Conservation (phyloP, 78 protist species). For the Tieghemostelium lacteum region DNA sequence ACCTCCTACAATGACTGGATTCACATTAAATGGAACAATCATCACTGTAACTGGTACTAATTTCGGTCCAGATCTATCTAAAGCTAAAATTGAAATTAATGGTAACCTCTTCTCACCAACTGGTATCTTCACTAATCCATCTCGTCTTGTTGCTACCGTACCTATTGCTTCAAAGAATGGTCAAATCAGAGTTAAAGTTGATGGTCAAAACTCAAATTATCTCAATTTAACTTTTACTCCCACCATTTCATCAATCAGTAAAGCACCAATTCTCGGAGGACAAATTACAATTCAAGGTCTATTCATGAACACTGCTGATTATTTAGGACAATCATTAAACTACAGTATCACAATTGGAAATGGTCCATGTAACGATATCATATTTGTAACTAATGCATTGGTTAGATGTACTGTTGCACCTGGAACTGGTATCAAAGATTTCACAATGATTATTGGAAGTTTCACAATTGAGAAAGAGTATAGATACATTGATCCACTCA, state of each 20-base stretch:
- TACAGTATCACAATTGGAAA: background rate
- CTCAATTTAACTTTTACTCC: background rate
- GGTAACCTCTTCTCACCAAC: background rate
- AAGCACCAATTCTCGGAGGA: slow-evolving; percentile 5
- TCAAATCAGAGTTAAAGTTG: background rate
- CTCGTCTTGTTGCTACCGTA: background rate
- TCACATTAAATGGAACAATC: background rate
- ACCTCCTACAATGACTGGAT: background rate
- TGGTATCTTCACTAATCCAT: background rate
- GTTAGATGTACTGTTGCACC: background rate
- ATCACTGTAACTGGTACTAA: background rate
- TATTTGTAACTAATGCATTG: background rate
- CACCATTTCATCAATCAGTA: background rate
- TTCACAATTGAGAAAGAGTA: background rate
- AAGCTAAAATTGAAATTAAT: background rate
- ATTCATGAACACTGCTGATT: background rate
- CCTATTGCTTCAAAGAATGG: background rate
- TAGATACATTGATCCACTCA: background rate
- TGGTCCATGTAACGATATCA: background rate
- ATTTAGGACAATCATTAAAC: background rate
- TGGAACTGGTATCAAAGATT: slow-evolving; percentile 5
- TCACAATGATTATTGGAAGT: background rate
- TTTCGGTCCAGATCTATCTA: background rate
- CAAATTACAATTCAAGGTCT: background rate
- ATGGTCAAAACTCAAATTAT: background rate